Conservation (phyloP, 2,329 filamentous ascomycete species). For the Aspergillus sojae region DNA sequence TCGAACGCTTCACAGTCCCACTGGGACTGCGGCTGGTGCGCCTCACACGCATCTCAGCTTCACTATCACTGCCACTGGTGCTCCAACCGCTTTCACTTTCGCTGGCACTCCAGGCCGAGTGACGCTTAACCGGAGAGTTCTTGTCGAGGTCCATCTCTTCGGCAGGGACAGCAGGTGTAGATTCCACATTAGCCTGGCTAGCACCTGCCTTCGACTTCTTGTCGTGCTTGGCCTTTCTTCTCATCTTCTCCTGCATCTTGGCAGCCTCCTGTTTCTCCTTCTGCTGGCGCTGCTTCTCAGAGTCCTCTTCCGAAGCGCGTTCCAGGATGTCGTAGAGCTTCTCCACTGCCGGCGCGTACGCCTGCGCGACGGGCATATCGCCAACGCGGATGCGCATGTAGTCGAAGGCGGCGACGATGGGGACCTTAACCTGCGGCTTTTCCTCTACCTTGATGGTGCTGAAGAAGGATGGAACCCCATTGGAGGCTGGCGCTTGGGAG, state of each 20-base stretch:
- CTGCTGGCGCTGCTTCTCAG: constrained; percentile 26
- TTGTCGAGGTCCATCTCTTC: constrained; percentile 8
- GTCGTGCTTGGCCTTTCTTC: constrained; percentile 25
- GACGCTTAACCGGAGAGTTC: neutral
- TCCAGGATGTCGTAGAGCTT: constrained; percentile 52
- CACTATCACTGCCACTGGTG: constrained; percentile 25
- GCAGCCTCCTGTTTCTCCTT: constrained; percentile 26
- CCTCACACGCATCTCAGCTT: neutral
- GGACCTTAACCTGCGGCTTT: constrained; percentile 7
- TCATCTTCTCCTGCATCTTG: constrained; percentile 27
- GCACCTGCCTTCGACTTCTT: constrained; percentile 21
- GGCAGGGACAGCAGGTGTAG: neutral
- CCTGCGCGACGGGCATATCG: constrained; percentile 60
- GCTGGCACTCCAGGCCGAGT: constrained; percentile 38
- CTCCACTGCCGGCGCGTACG: constrained; percentile 59
- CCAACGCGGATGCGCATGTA: constrained; percentile 65
- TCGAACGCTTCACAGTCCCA: neutral
- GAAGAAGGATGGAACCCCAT: neutral
- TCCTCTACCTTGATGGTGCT: neutral
- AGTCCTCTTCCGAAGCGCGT: constrained; percentile 31
- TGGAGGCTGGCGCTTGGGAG: neutral
- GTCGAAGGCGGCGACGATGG: constrained; percentile 63
- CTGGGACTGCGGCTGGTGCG: neutral
- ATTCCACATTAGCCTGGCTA: neutral
- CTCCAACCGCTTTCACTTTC: constrained; percentile 42